Percentiles rank a stretch among this genome's conserved stretches.
These are phyloP conservation scores for Penicillium canariense DNA, from an alignment of 495 filamentous ascomycete species.

Conservation along the genomic window DNA sequence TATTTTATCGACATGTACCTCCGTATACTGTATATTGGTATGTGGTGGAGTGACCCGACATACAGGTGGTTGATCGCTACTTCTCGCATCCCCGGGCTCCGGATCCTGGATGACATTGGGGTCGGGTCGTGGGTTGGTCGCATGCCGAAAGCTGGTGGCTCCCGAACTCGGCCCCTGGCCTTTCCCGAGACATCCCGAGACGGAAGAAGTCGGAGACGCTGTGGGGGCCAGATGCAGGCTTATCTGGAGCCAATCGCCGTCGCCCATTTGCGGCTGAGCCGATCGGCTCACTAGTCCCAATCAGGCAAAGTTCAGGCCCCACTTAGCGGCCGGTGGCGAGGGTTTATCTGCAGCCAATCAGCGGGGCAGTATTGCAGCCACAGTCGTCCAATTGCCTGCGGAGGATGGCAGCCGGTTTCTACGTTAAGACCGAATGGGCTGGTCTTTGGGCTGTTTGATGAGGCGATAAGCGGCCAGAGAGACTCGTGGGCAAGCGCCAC, in stretches of 20 bases:
- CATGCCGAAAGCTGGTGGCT: not conserved
- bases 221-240: slow-evolving; percentile 10
- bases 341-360: slow-evolving; percentile 19
- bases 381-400: slow-evolving; percentile 13
- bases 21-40: too few relatives aligned
- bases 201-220: slow-evolving; percentile 7
- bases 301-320: not conserved
- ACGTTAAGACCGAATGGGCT: not conserved
- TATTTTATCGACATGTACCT: too few relatives aligned
- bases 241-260: slow-evolving; percentile 18
- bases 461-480: not conserved
- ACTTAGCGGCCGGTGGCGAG: slow-evolving; percentile 10
- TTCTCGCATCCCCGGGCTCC: too few relatives aligned
- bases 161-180: slow-evolving; percentile 5
- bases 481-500: not conserved
- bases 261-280: not conserved
- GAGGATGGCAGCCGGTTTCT: not conserved
- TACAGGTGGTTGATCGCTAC: too few relatives aligned
- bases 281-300: not conserved
- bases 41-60: too few relatives aligned
- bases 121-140: not conserved
- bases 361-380: not conserved
- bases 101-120: too few relatives aligned
- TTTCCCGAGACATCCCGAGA: slow-evolving; percentile 3
- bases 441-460: not conserved